Conservation (phyloP, 805 yeast genomes). For the Pichia pseudocactophila region DNA sequence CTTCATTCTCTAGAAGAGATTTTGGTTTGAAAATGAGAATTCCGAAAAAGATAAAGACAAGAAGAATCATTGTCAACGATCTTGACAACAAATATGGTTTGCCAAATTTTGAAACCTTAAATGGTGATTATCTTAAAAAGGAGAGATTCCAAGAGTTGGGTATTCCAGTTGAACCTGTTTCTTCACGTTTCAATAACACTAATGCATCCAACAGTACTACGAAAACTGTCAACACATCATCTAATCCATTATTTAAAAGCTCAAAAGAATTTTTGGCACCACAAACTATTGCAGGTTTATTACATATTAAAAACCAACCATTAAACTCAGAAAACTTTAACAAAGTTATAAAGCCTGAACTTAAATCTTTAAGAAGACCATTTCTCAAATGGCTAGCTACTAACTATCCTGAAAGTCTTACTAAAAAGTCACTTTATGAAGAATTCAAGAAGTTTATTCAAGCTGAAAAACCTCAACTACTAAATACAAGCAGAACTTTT, state of each 20-base stretch:
- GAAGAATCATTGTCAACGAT: constrained; percentile 55
- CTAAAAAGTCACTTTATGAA: constrained; percentile 7
- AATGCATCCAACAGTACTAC: not conserved
- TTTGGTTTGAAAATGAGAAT: constrained; percentile 68
- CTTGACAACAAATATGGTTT: constrained; percentile 58
- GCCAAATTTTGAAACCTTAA: constrained; percentile 61
- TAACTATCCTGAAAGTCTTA: constrained; percentile 37
- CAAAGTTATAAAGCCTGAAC: constrained; percentile 26
- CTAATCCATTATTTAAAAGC: constrained; percentile 36
- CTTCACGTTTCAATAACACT: constrained; percentile 4
- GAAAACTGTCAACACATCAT: not conserved
- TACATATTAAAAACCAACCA: constrained; percentile 20
- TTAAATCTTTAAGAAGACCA: constrained; percentile 40
- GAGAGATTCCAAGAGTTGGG: constrained; percentile 63
- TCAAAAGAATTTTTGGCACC: constrained; percentile 16
- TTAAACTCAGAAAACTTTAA: constrained; percentile 16
- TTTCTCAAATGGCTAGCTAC: constrained; percentile 48
- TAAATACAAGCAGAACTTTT: constrained; percentile 3
- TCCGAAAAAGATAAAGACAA: constrained; percentile 51
- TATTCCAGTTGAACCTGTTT: constrained; percentile 32
- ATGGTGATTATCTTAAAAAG: constrained; percentile 52
- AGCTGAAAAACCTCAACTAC: constrained; percentile 15
- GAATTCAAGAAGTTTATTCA: constrained; percentile 35
- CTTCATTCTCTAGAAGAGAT: constrained; percentile 56
- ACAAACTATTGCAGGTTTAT: constrained; percentile 21